These are phyloP conservation scores for Tolypocladium ovalisporum DNA, from an alignment of 2,329 filamentous ascomycete genomes.

Conservation along the genomic window DNA sequence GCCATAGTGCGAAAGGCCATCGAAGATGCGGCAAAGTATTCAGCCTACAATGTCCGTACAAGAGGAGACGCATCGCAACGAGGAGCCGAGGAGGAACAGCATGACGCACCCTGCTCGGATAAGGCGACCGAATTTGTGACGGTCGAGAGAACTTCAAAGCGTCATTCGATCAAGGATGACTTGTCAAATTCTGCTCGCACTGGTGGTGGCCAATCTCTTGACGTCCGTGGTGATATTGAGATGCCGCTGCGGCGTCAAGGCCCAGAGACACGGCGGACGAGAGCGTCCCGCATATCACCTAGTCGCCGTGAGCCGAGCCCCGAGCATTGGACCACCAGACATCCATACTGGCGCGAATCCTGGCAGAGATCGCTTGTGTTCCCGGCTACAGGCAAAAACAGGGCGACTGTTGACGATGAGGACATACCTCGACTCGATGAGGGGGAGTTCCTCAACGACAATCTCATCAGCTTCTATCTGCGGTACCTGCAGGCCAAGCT, in stretches of 20 bases:
- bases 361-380: slow-evolving; percentile 54
- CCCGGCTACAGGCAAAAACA: slow-evolving; percentile 44
- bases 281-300: slow-evolving; percentile 8
- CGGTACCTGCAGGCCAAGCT: slow-evolving; percentile 57
- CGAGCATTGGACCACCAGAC: slow-evolving; percentile 36
- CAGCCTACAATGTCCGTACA: neutral
- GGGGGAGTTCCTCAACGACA: slow-evolving; percentile 84
- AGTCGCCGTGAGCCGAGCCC: slow-evolving; percentile 6
- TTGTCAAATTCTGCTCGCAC: neutral
- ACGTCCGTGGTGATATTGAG: neutral
- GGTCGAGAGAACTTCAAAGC: neutral
- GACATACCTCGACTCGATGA: slow-evolving; percentile 73
- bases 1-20: slow-evolving; percentile 1
- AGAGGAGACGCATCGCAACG: neutral
- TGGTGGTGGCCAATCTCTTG: neutral
- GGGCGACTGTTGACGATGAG: slow-evolving; percentile 56
- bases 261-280: slow-evolving; percentile 13
- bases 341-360: slow-evolving; percentile 38
- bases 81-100: neutral
- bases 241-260: neutral
- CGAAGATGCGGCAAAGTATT: neutral
- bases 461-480: slow-evolving; percentile 79
- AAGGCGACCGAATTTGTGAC: neutral
- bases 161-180: neutral
- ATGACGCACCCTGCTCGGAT: neutral